These are phyloP conservation scores for Penicillium arizonense DNA, from an alignment of 495 filamentous ascomycete species.

Conservation along the genomic window DNA sequence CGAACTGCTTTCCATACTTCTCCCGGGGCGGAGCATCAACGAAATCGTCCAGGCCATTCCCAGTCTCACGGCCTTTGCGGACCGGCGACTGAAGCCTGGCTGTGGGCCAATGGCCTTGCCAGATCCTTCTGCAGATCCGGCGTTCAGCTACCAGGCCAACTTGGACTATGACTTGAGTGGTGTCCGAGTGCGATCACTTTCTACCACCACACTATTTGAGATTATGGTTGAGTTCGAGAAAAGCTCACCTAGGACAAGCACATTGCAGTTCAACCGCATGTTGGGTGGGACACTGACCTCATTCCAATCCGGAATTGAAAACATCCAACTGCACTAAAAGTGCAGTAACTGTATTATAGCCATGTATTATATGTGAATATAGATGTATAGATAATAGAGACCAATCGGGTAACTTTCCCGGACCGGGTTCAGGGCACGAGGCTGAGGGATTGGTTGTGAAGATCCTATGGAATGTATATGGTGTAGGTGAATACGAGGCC, in stretches of 20 bases:
- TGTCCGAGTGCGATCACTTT: conserved; percentile 23
- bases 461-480: too few relatives aligned
- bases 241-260: conserved; percentile 4
- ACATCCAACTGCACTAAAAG: conserved; percentile 1
- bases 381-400: background rate
- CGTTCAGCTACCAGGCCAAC: conserved; percentile 30
- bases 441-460: conserved; percentile 11
- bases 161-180: conserved; percentile 39
- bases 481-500: too few relatives aligned
- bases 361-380: background rate
- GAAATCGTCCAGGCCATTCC: conserved; percentile 35
- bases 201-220: conserved; percentile 26
- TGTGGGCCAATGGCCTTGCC: conserved; percentile 19
- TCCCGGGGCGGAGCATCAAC: conserved; percentile 25
- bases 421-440: conserved; percentile 9
- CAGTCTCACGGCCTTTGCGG: conserved; percentile 26
- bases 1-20: conserved; percentile 25
- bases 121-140: conserved; percentile 16
- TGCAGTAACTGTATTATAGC: background rate
- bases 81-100: conserved; percentile 31
- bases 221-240: conserved; percentile 33
- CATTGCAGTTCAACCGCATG: conserved; percentile 25
- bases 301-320: conserved; percentile 17
- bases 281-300: conserved; percentile 37
- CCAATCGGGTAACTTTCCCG: background rate